Evolutionary conservation across 441 rosid genomes (phyloP), one percentile per base, ranked within the genome.

Genomic region (Brassica balearica): DNA sequence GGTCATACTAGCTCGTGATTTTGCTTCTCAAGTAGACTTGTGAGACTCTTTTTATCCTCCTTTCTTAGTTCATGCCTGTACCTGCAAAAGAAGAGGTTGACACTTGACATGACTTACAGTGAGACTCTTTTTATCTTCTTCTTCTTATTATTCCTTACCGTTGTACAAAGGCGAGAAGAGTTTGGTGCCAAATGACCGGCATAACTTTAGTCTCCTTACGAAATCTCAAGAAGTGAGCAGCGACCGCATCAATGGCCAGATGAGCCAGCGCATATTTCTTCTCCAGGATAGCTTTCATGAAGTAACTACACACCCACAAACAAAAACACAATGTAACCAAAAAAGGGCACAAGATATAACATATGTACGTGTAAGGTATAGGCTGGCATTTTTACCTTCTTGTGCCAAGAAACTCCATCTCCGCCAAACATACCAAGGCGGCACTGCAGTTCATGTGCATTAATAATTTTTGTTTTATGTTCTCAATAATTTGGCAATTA

Each of bases 151-250:
- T 65, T 43, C 12, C 72, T 75, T 48, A 91, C 94, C 89, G 82
- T 83, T 88, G 93, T 46, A 88, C 88, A 71, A 90, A 94, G 7
- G 93, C 85, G 23, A 90, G 91, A 68, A 94, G 94, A 8, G 95
- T 83, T 74, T 88, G 94, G 75, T 92, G 95, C 97, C 96, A 94
- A 78, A 89, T 90, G 41, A 89, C 93, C 0, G 90, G 93, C 94
- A 90, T 86, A 65, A 85, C 72, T 76, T 84, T 84, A 25, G 88
- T 51, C 69, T 92, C 93, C 15, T 88, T 85, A n/a, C 75, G 65
- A 79, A 88, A 90, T 75, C 87, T 87, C 95, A 89, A 84, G 65
- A 88, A 92, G 79, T 92, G 88, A 71, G 83, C 75, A 32, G 88
- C 85, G 65, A 90, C 68, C 11, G 93, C 91, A 84, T 92, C 95